These are phyloP conservation scores for Musa troglodytarum DNA, from an alignment of 176 grass and related monocot species.

Conservation along the genomic window DNA sequence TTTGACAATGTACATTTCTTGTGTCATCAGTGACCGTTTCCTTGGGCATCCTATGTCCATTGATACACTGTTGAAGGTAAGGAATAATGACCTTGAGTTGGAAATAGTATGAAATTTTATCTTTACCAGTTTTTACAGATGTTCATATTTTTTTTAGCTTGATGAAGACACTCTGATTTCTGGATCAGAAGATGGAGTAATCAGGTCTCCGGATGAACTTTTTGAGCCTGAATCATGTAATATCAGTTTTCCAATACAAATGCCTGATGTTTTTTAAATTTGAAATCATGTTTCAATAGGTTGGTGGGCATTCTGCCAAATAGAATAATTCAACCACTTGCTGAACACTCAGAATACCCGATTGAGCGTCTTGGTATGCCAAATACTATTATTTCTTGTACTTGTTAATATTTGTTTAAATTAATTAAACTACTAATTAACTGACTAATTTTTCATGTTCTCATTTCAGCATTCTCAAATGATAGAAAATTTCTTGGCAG, in stretches of 20 bases:
- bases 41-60: constrained; percentile 78
- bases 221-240: not conserved
- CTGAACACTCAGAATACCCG: constrained; percentile 92
- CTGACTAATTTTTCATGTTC: constrained; percentile 8
- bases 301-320: constrained; percentile 86
- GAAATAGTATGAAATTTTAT: not conserved
- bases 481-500: constrained; percentile 79
- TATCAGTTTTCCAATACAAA: constrained; percentile 17
- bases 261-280: not conserved
- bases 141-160: constrained; percentile 42
- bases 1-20: not conserved
- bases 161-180: constrained; percentile 93
- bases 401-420: not conserved
- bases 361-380: constrained; percentile 73
- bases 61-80: constrained; percentile 86
- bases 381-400: not conserved
- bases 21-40: constrained; percentile 70
- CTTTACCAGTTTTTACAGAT: not conserved
- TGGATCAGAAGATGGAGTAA: constrained; percentile 72
- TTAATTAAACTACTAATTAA: not conserved
- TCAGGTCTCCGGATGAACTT: constrained; percentile 36
- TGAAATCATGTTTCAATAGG: constrained; percentile 30
- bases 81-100: constrained; percentile 10
- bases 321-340: constrained; percentile 82
- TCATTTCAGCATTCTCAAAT: constrained; percentile 51